Conservation (phyloP, 2,329 filamentous ascomycete genomes). For the Cladosporium velox region DNA sequence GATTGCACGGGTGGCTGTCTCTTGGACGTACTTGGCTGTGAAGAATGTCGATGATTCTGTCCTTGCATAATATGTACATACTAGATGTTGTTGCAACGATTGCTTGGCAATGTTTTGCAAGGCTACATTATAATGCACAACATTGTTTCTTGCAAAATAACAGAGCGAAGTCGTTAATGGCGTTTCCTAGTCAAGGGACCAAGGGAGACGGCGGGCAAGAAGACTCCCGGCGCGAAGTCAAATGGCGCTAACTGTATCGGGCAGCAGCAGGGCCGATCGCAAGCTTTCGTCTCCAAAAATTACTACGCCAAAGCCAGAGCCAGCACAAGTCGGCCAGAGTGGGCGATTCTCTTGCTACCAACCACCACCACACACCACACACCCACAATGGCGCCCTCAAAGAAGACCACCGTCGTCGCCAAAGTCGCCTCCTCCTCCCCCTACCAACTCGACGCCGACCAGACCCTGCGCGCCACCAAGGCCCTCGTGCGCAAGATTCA, state of each 20-base stretch:
- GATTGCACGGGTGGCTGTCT: constrained; percentile 4
- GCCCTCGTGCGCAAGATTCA: constrained; percentile 58
- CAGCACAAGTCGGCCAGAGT: constrained; percentile 6
- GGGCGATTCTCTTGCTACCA: background rate
- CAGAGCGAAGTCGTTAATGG: background rate
- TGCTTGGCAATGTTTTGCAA: background rate
- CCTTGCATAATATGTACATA: background rate
- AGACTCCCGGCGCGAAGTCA: background rate
- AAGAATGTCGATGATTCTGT: background rate
- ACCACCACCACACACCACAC: constrained; percentile 13
- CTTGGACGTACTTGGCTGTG: background rate
- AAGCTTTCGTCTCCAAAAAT: constrained; percentile 12
- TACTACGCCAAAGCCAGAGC: constrained; percentile 1
- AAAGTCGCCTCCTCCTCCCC: constrained; percentile 36
- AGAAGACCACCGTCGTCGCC: constrained; percentile 35
- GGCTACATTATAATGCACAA: background rate
- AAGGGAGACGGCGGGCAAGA: background rate
- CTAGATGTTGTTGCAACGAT: background rate
- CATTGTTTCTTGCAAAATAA: background rate
- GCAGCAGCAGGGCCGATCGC: constrained; percentile 6
- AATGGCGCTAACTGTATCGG: background rate
- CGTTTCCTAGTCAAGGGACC: background rate
- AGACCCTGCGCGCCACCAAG: constrained; percentile 61
- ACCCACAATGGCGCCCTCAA: constrained; percentile 33
- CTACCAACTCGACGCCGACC: constrained; percentile 46